Conservation (phyloP, 352 stramenopile genomes). For the Aphanomyces cochlioides region DNA sequence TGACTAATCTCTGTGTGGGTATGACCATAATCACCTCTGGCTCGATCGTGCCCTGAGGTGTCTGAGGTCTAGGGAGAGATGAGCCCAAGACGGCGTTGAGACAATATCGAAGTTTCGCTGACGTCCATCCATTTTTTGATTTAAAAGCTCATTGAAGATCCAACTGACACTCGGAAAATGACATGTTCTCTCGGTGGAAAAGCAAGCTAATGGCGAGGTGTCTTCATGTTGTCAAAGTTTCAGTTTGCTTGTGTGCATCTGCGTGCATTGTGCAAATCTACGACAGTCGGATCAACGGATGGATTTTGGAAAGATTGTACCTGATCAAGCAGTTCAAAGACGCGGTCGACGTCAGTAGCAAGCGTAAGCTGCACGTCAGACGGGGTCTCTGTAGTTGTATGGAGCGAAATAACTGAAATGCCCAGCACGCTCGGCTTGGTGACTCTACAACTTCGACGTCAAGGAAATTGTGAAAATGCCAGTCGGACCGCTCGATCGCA, state of each 20-base stretch:
- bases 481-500: not conserved
- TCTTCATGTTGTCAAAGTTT: not conserved
- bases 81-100: too few species aligned
- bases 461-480: not conserved
- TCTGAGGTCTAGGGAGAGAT: too few species aligned
- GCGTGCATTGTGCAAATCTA: not conserved
- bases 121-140: too few species aligned
- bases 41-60: too few species aligned
- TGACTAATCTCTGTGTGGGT: too few species aligned
- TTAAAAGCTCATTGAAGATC: too few species aligned
- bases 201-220: too few species aligned
- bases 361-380: constrained; percentile 12
- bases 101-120: too few species aligned
- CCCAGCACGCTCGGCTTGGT: constrained; percentile 12
- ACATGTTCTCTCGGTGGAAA: too few species aligned
- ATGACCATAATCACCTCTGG: too few species aligned
- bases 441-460: not conserved
- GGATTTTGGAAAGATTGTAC: not conserved
- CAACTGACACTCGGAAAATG: too few species aligned
- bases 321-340: constrained; percentile 16
- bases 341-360: constrained; percentile 8
- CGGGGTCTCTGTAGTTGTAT: not conserved
- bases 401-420: constrained; percentile 12
- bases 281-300: not conserved
- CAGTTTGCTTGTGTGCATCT: not conserved